Base-by-base conservation (phyloP, 768 basidiomycete genomes). In the Serpula lacrymans region DNA sequence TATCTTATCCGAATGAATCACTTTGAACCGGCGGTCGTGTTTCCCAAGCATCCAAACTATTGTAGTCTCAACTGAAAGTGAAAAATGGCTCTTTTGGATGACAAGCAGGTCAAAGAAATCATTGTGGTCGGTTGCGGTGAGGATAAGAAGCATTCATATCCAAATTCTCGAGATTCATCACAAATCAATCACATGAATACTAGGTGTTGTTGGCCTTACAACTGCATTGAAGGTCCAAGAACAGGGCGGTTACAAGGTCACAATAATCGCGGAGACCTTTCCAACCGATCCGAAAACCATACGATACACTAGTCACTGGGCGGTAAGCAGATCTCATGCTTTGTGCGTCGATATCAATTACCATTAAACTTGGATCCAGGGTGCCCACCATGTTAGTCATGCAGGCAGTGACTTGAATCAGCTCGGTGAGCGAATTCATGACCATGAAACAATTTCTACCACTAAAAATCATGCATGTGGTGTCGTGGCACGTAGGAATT, bases 291-390 rank as follows among this genome's bases (percentile, higher is more conserved):
- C 77, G 1, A 82, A 82, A 62, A 72, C 70, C n/a, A 80, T 84
- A 54, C 71, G 72, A 39, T 91, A 87, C 50, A 87, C 89, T 2
- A 87, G 84, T 56, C 76, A 76, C 24, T 90, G 88, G 88, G 88
- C 88, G 26, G 88, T 87, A 47, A 48, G 82, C 67, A 16, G 11
- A 22, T 20, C n/a, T 10, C 8, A 25, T 28, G 11, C 6, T 34
- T 21, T 26, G 35, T n/a, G n/a, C n/a, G n/a, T n/a, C n/a, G n/a
- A n/a, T n/a, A n/a, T n/a, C n/a, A n/a, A n/a, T n/a, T n/a, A 20
- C 11, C 18, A 7, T 21, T 26, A 33, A 12, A 18, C 22, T 31
- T 40, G 27, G 6, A 39, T 20, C 23, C 35, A 91, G 88, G 88
- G 88, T 25, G 89, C 85, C 7, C 85, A 90, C 47, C 84, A 88